Evolutionary conservation across 2,329 filamentous ascomycete genomes (phyloP), one percentile per base, ranked within the genome.

Genomic region (Colletotrichum lindemuthianum): DNA sequence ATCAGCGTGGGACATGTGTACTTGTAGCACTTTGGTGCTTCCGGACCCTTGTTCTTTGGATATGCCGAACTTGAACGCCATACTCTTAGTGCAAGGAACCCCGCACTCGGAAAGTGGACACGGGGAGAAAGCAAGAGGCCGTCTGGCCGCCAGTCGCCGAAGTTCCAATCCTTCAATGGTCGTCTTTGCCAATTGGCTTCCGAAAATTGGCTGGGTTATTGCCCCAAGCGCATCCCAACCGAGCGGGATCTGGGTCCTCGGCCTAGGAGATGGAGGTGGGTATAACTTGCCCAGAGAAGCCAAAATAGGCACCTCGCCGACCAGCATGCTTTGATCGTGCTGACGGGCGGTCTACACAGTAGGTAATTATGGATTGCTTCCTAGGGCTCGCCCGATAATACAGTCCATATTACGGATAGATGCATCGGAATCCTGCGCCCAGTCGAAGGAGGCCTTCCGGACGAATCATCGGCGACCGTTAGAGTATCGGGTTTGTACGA

Each of bases 61-160:
- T 9, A 60, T 65, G 63, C 63, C 63, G 61, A 56, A 41, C 40
- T 43, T 52, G 45, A 36, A 60, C 40, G 51, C 61, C 50, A 52
- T 40, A 39, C 45, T 36, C 51, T 51, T 57, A 50, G 63, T 65
- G 63, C 63, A 51, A 47, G 41, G 45, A 65, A 56, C 63, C 63
- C 63, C 63, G 63, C 63, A 65, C 59, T 32, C 58, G 47, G 58
- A 63, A 63, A 48, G 63, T 65, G 63, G 63, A 33, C 39, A 44
- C 39, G 40, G 41, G 10, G 51, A 57, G 58, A 57, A 55, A 61
- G 36, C 61, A 15, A 51, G 40, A 56, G 51, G 56, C 40, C 43
- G 51, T 52, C 24, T 41, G 45, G 16, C 49, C 34, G 16, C 13
- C 13, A 33, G 47, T 41, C 47, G 40, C 51, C 54, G 47, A 15